phyloP scores from a whole-genome alignment of 1,284 basidiomycete species.

The Chondrostereum purpureum region DNA sequence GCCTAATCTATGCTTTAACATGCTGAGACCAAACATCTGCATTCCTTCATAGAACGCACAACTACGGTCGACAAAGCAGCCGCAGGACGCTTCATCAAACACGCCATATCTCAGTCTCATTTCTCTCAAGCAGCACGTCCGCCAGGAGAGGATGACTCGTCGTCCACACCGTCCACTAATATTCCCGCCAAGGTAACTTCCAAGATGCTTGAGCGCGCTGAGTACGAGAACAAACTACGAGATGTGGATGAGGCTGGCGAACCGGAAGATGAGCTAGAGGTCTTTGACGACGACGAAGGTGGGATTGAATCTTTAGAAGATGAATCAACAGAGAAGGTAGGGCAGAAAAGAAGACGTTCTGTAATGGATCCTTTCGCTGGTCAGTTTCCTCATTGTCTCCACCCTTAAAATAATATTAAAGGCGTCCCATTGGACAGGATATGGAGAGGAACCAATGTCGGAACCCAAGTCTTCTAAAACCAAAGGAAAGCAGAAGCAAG shows the following conservation, averaged over 20 bases:
- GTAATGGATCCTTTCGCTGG: conserved; percentile 61
- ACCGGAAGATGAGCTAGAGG: conserved; percentile 29
- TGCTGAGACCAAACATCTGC: conserved; percentile 5
- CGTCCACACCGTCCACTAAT: conserved; percentile 18
- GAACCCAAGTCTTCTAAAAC: no score
- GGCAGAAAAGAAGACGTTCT: conserved; percentile 43
- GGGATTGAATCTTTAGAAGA: conserved; percentile 20
- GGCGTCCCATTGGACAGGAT: no score
- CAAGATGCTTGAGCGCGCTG: conserved; percentile 62
- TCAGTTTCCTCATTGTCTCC: no score
- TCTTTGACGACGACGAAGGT: conserved; percentile 23
- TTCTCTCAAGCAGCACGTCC: conserved; percentile 5
- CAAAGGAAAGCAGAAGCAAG: background rate
- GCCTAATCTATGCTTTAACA: conserved; percentile 15
- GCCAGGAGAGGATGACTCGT: conserved; percentile 12
- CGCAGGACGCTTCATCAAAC: conserved; percentile 75
- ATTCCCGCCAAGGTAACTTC: conserved; percentile 53
- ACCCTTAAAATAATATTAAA: no score
- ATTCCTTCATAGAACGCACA: conserved; percentile 38
- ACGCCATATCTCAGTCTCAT: conserved; percentile 64
- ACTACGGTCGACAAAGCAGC: conserved; percentile 62
- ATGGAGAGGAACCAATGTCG: no score
- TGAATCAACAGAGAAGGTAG: conserved; percentile 40
- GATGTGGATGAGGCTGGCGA: conserved; percentile 41
- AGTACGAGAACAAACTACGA: conserved; percentile 51